phyloP scores from a whole-genome alignment of 2,329 filamentous ascomycete species.

The Xylariaceae sp. region DNA sequence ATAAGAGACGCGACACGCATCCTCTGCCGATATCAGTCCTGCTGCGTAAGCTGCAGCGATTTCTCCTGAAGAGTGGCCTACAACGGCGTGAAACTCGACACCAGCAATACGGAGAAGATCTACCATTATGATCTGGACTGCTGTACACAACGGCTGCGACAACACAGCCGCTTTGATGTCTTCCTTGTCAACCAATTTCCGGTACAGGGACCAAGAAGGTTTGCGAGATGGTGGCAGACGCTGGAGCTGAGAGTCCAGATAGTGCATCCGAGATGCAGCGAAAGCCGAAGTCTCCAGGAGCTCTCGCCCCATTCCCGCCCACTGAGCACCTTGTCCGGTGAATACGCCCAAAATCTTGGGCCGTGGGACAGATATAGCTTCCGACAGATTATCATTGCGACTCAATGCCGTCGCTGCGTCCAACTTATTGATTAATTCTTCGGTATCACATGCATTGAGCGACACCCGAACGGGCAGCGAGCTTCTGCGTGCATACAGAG shows the following conservation, averaged over 20 bases:
- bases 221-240: slow-evolving; percentile 18
- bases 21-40: slow-evolving; percentile 35
- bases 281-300: slow-evolving; percentile 8
- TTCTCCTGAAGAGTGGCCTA: slow-evolving; percentile 35
- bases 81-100: slow-evolving; percentile 9
- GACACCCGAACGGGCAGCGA: no score
- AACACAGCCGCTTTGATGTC: slow-evolving; percentile 20
- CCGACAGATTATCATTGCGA: no score
- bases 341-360: slow-evolving; percentile 21
- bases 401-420: no score
- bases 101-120: slow-evolving; percentile 7
- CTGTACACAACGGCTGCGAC: slow-evolving; percentile 26
- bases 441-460: no score
- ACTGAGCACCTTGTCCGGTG: slow-evolving; percentile 25
- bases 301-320: slow-evolving; percentile 23
- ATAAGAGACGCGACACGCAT: slow-evolving; percentile 36
- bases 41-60: slow-evolving; percentile 45
- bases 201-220: slow-evolving; percentile 24
- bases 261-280: background rate
- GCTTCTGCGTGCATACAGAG: no score
- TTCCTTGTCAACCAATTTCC: slow-evolving; percentile 11
- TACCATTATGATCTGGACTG: slow-evolving; percentile 17
- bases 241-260: slow-evolving; percentile 19
- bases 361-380: no score
- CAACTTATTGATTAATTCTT: no score